Evolutionary conservation across 1,139 yeast species (phyloP), one percentile per base, ranked within the genome.

Genomic region (Scheffersomyces segobiensis): DNA sequence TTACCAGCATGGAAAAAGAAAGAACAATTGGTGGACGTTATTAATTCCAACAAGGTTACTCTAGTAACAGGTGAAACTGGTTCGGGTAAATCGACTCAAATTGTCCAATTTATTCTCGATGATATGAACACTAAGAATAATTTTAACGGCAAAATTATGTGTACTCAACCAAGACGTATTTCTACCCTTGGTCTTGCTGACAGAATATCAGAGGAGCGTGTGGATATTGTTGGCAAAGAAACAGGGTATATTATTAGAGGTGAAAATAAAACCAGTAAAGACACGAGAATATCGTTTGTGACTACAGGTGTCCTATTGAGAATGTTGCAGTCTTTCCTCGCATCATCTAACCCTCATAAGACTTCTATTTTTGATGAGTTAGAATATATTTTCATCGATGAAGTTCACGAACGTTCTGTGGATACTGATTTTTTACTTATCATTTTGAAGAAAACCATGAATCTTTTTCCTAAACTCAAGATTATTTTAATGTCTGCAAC

Each of bases 21-120:
- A 55, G 75, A 82, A 0, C 78, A 81, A 5, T 80, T 95, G 52
- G 79, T 91, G 1, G 68, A 83, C 0, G 72, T 86, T 3, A 85
- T 95, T 5, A 77, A 81, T 49, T 63, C 77, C 0, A 84, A 89
- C 66, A 86, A 85, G 62, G 89, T 92, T 2, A 86, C 91, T 3
- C 75, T 95, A 50, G 84, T 95, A 48, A 95, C 98, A 1, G 99
- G 98, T 71, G 99, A 95, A 71, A 95, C 99, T 0, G 99, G 99
- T 42, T 78, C 83, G 18, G 81, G 83, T 61, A 75, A 78, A 62
- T 71, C 83, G 47, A 76, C 84, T 20, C 81, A 80, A 70, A 87
- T 92, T 17, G 97, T 92, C 2, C 99, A 95, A 71, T 95, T 92
- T 66, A 78, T 95, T 19, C 75, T 93, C 46, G 98, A 95, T 70